phyloP scores from a whole-genome alignment of 129 eudicot species.

The Chrysanthemum lavandulifolium region DNA sequence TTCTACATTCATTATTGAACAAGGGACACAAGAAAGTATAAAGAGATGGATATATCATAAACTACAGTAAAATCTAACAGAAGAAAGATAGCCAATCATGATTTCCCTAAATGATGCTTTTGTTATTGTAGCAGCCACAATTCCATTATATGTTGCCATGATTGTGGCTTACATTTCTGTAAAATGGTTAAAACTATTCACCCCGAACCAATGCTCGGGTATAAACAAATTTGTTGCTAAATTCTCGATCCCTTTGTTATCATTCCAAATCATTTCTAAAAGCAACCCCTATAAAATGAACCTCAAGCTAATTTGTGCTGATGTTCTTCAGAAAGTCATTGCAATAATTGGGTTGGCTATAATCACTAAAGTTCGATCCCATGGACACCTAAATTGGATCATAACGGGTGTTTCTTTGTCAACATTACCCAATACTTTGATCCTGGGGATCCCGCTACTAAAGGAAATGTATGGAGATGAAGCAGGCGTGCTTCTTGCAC shows the following conservation, averaged over 20 bases:
- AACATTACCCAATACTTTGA: constrained; percentile 75
- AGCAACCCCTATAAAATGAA: constrained; percentile 68
- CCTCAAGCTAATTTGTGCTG: constrained; percentile 61
- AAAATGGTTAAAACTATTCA: constrained; percentile 65
- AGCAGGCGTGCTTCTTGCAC: constrained; percentile 54
- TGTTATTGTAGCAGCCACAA: constrained; percentile 50
- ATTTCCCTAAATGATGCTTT: constrained; percentile 50
- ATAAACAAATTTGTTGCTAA: constrained; percentile 82
- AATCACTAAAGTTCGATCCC: constrained; percentile 46
- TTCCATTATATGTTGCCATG: constrained; percentile 74
- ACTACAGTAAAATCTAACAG: constrained; percentile 15
- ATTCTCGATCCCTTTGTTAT: constrained; percentile 67
- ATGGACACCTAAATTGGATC: constrained; percentile 60
- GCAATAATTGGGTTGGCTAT: constrained; percentile 44
- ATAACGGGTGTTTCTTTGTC: constrained; percentile 75
- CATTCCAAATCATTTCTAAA: constrained; percentile 64
- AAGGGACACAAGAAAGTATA: constrained; percentile 30
- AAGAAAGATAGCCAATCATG: constrained; percentile 37
- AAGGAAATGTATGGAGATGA: constrained; percentile 70
- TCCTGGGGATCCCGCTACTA: constrained; percentile 69
- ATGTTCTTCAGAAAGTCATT: constrained; percentile 62
- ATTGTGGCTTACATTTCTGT: constrained; percentile 57
- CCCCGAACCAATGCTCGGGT: constrained; percentile 64
- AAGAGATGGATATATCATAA: constrained; percentile 23
- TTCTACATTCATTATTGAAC: constrained; percentile 16